Evolutionary conservation across 164 flowering plant species (phyloP), one percentile per base, ranked within the genome.

Genomic region (Saururus chinensis): DNA sequence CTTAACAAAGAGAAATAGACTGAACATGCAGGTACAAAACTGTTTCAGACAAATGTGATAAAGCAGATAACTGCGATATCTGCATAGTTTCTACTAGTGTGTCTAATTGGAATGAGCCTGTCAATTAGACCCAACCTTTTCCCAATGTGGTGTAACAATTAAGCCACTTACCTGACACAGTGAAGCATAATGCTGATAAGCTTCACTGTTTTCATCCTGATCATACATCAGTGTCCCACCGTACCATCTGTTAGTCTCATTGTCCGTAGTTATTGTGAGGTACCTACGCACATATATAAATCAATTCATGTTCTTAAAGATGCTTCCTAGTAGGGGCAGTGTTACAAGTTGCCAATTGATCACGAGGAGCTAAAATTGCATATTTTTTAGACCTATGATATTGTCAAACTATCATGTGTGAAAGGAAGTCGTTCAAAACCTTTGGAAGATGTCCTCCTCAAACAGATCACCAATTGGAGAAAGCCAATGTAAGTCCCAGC

Each of bases 141-240:
- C 25, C 12, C 56, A 51, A 19, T 0, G 30, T 22, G 22, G 17
- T 26, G 17, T 7, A 9, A 23, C 23, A 23, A 0, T 14, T 9
- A 55, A 23, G 14, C 10, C 3, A 30, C 13, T 53, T 81, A 92
- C 98, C 96, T 89, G 86, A 73, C 91, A 86, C 49, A 88, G 70
- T 66, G 84, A 83, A 52, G 98, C 89, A 75, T 93, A 93, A 70
- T 86, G 95, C 71, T 68, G 79, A 64, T 86, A 90, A 21, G 85
- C 77, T 66, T 88, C 91, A 70, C 92, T 90, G 80, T 48, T 83
- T 77, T 90, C 96, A 74, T 93, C 92, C 73, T 81, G 89, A 75
- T 86, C 96, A 21, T 85, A 80, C 57, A 86, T 80, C 41, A 90
- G 75, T 9, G 86, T 78, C 55, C 96, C 96, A 51, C 95, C 95